Evolutionary conservation across 2,329 filamentous ascomycete species (phyloP), one percentile per base, ranked within the genome.

Genomic region (Davidsoniella neocaledoniae): DNA sequence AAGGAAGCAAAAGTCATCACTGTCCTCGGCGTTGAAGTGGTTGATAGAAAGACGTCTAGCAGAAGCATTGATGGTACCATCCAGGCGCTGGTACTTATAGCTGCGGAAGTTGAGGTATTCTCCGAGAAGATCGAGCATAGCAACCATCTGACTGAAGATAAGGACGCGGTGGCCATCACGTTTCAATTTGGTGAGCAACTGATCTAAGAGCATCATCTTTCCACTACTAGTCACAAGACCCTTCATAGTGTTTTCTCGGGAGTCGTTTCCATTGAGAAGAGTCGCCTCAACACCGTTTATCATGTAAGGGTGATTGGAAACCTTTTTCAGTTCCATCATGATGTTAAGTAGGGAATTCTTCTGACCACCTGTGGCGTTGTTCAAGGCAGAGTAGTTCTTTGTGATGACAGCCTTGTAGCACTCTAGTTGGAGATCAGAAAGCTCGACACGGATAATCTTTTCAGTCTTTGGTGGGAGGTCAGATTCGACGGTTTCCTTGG

Each of bases 121-220:
- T 43, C 86, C 86, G 1, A 98, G 73, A 48, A 98, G 91, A 60
- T 98, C 88, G 19, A 98, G 75, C 84, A 98, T 96, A 62, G 86
- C 93, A 36, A 98, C 93, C 91, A 98, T 98, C 62, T 98, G 91
- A 63, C 90, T 96, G 70, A 98, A 98, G 56, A 98, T 96, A 55
- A 98, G 69, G 10, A 98, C 93, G 49, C 91, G 85, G 64, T 98
- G 91, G 44, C 86, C 86, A 60, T 98, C 91, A 57, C 82, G 85
- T 63, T 83, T 94, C 56, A 98, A 68, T 66, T 98, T 98, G 5
- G 83, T 83, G 9, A 98, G 73, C n/a, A 98, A 78, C 61, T 88
- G 86, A 58, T 98, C 91, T 6, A 98, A 76, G 45, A 98, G 73
- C 87, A 96, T 96, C 91, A 98, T 95, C 68, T 98, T 98, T 57